Evolutionary conservation across 1,284 basidiomycete species (phyloP).

Genomic region (Malassezia vespertilionis): DNA sequence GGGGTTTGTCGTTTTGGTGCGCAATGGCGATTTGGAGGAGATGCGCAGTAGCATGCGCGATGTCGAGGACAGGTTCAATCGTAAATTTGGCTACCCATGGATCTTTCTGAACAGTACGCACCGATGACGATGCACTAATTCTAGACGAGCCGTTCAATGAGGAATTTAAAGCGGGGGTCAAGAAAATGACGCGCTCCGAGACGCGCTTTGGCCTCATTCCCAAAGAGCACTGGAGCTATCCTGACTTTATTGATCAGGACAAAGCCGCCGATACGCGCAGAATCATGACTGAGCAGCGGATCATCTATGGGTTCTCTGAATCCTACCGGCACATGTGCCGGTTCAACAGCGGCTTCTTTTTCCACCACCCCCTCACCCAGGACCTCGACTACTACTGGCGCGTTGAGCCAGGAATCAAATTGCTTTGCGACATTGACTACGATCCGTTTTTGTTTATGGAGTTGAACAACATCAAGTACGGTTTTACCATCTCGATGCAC

Average conservation of each 20-base stretch:
- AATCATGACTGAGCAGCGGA: constrained; percentile 61
- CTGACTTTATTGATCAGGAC: constrained; percentile 57
- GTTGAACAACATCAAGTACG: constrained; percentile 59
- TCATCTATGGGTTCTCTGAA: constrained; percentile 72
- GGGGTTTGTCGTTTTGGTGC: constrained; percentile 44
- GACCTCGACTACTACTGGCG: constrained; percentile 88
- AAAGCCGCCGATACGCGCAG: constrained; percentile 58
- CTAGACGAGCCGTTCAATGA: constrained; percentile 43
- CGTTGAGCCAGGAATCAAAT: constrained; percentile 64
- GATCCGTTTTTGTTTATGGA: constrained; percentile 83
- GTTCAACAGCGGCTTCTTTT: constrained; percentile 74
- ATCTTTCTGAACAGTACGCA: constrained; percentile 48
- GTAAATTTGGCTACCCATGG: constrained; percentile 47
- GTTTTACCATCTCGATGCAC: constrained; percentile 65
- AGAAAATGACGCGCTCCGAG: constrained; percentile 36
- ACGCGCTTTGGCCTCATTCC: constrained; percentile 67
- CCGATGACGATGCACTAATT: not conserved
- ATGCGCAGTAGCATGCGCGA: constrained; percentile 32
- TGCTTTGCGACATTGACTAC: constrained; percentile 64
- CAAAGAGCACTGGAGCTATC: constrained; percentile 70
- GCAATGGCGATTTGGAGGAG: constrained; percentile 42
- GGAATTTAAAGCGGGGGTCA: constrained; percentile 45
- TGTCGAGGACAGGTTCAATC: constrained; percentile 41
- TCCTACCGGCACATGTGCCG: constrained; percentile 60
- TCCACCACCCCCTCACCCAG: constrained; percentile 50